These are phyloP conservation scores for Talaromyces sp. DNA, from an alignment of 2,329 filamentous ascomycete species.

Conservation along the genomic window DNA sequence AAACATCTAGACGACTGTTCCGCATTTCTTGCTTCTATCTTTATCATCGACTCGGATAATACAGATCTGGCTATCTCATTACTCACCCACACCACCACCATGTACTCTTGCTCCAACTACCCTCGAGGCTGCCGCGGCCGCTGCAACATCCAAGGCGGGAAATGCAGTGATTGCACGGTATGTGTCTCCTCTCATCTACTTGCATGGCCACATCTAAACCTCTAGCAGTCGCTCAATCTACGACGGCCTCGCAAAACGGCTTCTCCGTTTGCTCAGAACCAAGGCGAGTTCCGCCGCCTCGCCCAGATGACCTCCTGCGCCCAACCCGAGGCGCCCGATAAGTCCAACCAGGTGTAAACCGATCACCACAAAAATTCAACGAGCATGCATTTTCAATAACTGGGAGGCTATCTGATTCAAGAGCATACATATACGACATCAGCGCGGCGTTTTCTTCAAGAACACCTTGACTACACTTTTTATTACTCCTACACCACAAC, in stretches of 20 bases:
- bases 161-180: conserved; percentile 47
- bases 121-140: conserved; percentile 48
- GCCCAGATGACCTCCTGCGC: conserved; percentile 10
- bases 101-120: conserved; percentile 50
- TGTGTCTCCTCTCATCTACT: conserved; percentile 22
- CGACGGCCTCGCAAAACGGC: conserved; percentile 14
- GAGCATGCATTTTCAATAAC: conserved; percentile 9
- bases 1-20: conserved; percentile 11
- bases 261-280: conserved; percentile 18
- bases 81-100: conserved; percentile 20
- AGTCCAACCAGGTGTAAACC: conserved; percentile 17
- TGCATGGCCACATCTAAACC: background rate
- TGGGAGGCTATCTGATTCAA: conserved; percentile 19
- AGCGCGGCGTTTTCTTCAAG: conserved; percentile 17
- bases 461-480: background rate
- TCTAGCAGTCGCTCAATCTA: conserved; percentile 16
- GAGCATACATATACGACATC: conserved; percentile 16
- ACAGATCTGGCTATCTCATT: conserved; percentile 12
- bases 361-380: background rate
- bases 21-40: background rate
- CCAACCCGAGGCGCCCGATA: conserved; percentile 14
- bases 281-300: conserved; percentile 16
- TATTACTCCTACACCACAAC: background rate
- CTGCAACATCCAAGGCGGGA: conserved; percentile 41
- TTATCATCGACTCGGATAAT: background rate